A percentile compares a stretch with the other conserved stretches of the same genome.
Conservation (phyloP, 2,329 filamentous ascomycete species). For the Acephala macrosclerotiorum region DNA sequence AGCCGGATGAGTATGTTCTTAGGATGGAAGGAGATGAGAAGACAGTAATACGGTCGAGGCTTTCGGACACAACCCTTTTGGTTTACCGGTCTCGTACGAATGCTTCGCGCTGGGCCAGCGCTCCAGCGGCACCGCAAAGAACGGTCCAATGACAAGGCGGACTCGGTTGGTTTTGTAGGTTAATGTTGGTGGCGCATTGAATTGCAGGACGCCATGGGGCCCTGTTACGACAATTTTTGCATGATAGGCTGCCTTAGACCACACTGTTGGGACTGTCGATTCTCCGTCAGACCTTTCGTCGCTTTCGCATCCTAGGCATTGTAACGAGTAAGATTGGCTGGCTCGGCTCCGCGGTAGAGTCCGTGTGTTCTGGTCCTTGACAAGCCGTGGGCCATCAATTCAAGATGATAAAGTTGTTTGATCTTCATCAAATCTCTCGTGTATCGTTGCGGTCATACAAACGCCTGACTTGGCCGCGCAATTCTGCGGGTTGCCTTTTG, state of each 20-base stretch:
- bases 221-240: neutral
- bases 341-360: neutral
- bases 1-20: neutral
- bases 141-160: neutral
- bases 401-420: neutral
- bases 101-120: neutral
- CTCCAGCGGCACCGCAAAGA: neutral
- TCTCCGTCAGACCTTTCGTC: neutral
- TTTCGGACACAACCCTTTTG: neutral
- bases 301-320: neutral
- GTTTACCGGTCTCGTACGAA: neutral
- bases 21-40: neutral
- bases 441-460: conserved; percentile 6
- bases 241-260: neutral
- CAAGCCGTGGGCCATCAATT: neutral
- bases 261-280: neutral
- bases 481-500: conserved; percentile 1
- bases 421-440: neutral
- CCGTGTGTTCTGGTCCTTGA: neutral
- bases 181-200: conserved; percentile 9
- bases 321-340: conserved; percentile 2
- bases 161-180: neutral
- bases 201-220: neutral
- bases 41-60: neutral
- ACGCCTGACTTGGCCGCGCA: neutral